phyloP scores from a whole-genome alignment of 2,329 filamentous ascomycete species.

The Cucurbitaria berberidis region DNA sequence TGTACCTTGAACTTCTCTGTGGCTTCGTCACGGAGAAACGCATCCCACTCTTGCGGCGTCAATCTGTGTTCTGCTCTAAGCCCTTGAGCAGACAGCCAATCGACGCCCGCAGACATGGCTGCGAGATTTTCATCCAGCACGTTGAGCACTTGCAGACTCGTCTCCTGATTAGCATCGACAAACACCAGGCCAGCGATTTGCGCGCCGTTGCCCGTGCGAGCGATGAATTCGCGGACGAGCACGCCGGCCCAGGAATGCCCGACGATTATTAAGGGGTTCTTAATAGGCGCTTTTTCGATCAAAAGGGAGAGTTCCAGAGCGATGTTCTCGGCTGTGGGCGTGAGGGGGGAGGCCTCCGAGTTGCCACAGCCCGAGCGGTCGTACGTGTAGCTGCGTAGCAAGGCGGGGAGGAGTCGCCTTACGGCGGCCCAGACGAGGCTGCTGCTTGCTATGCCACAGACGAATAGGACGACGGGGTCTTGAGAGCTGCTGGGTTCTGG shows the following conservation, averaged over 20 bases:
- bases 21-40: slow-evolving; percentile 16
- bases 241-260: slow-evolving; percentile 31
- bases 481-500: slow-evolving; percentile 4
- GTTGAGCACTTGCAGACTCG: slow-evolving; percentile 14
- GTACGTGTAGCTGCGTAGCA: slow-evolving; percentile 26
- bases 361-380: slow-evolving; percentile 24
- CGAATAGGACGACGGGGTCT: slow-evolving; percentile 12
- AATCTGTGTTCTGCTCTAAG: slow-evolving; percentile 20
- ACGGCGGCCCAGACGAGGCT: slow-evolving; percentile 20
- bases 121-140: slow-evolving; percentile 17
- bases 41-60: slow-evolving; percentile 24
- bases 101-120: slow-evolving; percentile 9
- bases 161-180: slow-evolving; percentile 28
- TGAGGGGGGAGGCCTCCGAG: slow-evolving; percentile 20
- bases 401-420: slow-evolving; percentile 13
- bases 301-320: slow-evolving; percentile 18
- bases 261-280: slow-evolving; percentile 24
- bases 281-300: slow-evolving; percentile 19
- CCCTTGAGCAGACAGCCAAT: slow-evolving; percentile 14
- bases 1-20: slow-evolving; percentile 17
- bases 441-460: slow-evolving; percentile 17
- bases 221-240: slow-evolving; percentile 19
- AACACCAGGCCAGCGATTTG: slow-evolving; percentile 27
- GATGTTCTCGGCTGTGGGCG: slow-evolving; percentile 22
- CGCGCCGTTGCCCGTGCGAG: slow-evolving; percentile 12